These are phyloP conservation scores for Leccinum barrowsii DNA, from an alignment of 768 basidiomycete species.

Conservation along the genomic window DNA sequence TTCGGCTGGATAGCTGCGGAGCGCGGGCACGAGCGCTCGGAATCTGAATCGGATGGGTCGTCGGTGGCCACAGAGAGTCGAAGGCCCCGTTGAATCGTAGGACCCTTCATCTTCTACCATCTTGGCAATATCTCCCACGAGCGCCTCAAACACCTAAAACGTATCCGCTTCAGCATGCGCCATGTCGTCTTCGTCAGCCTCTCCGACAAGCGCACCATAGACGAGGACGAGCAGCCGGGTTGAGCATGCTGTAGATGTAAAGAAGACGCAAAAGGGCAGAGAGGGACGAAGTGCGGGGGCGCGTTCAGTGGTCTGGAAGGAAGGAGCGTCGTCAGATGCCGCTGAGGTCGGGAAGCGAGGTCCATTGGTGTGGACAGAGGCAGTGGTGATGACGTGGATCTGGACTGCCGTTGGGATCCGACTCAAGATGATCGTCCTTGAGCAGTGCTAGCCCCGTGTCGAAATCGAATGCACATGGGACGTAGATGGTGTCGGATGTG, in stretches of 20 bases:
- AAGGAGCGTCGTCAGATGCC: conserved; percentile 42
- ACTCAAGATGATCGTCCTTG: conserved; percentile 35
- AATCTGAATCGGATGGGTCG: no score
- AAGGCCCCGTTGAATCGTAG: no score
- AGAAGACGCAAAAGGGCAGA: conserved; percentile 66
- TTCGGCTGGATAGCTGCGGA: no score
- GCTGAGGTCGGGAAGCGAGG: conserved; percentile 22
- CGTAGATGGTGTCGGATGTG: conserved; percentile 44
- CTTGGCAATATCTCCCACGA: conserved; percentile 70
- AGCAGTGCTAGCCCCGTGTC: conserved; percentile 52
- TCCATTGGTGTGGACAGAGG: conserved; percentile 36
- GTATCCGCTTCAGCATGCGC: conserved; percentile 75
- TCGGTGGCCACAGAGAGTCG: no score
- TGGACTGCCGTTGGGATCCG: conserved; percentile 14
- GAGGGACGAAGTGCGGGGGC: conserved; percentile 50
- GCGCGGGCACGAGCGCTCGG: no score
- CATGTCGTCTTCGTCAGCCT: conserved; percentile 56
- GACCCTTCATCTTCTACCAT: conserved; percentile 61
- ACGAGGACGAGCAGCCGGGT: conserved; percentile 74
- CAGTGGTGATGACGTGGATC: conserved; percentile 1
- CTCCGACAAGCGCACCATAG: conserved; percentile 58
- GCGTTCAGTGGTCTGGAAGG: conserved; percentile 43
- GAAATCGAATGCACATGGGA: conserved; percentile 48
- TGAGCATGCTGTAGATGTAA: conserved; percentile 66
- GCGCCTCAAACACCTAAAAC: conserved; percentile 77